Conservation (phyloP, 179 eudicot species). For the Vitellaria paradoxa region DNA sequence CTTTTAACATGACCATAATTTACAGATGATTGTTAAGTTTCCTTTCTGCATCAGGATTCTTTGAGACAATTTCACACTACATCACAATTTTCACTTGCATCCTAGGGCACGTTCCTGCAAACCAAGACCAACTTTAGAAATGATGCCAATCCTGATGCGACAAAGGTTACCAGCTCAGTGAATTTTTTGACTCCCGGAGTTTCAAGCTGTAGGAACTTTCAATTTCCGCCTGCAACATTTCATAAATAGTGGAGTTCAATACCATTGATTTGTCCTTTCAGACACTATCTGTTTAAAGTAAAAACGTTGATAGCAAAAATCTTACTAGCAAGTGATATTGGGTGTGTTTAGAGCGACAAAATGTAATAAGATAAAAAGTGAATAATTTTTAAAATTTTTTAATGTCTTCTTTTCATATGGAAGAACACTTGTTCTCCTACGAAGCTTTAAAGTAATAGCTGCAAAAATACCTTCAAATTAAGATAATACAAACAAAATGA, state of each 20-base stretch:
- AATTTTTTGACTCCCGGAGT: constrained; percentile 19
- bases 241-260: background rate
- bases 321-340: background rate
- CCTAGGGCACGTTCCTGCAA: background rate
- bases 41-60: background rate
- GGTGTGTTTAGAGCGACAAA: too few relatives aligned
- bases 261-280: background rate
- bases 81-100: background rate
- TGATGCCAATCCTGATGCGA: background rate
- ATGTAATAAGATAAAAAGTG: too few relatives aligned
- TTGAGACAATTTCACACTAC: background rate
- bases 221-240: constrained; percentile 13
- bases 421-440: constrained; percentile 63
- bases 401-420: constrained; percentile 49
- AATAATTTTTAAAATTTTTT: too few relatives aligned
- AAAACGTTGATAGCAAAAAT: background rate
- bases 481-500: background rate
- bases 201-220: constrained; percentile 13
- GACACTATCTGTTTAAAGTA: background rate
- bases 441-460: constrained; percentile 71
- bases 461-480: constrained; percentile 25
- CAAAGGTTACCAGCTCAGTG: constrained; percentile 14
- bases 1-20: background rate
- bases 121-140: background rate
- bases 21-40: background rate